A percentile compares a stretch with the other conserved stretches of the same genome.
These are phyloP conservation scores for Melampsora americana DNA, from an alignment of 1,284 basidiomycete genomes.

Conservation along the genomic window DNA sequence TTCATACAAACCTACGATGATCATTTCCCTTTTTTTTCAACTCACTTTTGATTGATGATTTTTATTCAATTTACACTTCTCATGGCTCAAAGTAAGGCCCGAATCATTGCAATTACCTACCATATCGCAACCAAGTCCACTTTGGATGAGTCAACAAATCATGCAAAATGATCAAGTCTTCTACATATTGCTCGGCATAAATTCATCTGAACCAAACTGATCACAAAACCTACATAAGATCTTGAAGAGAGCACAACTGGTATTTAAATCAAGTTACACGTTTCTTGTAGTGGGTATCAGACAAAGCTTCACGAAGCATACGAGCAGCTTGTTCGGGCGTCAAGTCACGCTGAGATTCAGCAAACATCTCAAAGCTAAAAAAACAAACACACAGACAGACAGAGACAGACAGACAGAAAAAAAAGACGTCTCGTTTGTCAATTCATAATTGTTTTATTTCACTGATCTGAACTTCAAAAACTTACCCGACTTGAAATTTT, in stretches of 20 bases:
- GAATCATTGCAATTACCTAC: too few species aligned
- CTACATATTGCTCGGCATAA: conserved; percentile 52
- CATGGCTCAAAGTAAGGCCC: too few species aligned
- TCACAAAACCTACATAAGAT: conserved; percentile 60
- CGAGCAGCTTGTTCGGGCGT: conserved; percentile 83
- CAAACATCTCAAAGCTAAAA: conserved; percentile 81
- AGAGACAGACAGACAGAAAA: not conserved
- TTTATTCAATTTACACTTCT: too few species aligned
- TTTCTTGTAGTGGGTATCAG: conserved; percentile 28
- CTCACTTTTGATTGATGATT: too few species aligned
- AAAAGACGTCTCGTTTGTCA: not conserved
- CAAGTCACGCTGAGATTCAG: conserved; percentile 82
- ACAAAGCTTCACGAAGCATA: conserved; percentile 56
- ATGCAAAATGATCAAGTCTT: too few species aligned
- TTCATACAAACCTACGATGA: too few species aligned
- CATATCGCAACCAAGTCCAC: too few species aligned
- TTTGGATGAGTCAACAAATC: too few species aligned
- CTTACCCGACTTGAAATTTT: conserved; percentile 84
- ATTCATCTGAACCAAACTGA: too few species aligned
- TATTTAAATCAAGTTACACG: not conserved
- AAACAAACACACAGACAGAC: not conserved
- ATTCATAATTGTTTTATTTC: conserved; percentile 1
- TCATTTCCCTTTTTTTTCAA: too few species aligned
- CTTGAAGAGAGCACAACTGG: too few species aligned
- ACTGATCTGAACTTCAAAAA: not conserved